phyloP scores from a whole-genome alignment of 306 rosid species.

The Fragaria iinumae region DNA sequence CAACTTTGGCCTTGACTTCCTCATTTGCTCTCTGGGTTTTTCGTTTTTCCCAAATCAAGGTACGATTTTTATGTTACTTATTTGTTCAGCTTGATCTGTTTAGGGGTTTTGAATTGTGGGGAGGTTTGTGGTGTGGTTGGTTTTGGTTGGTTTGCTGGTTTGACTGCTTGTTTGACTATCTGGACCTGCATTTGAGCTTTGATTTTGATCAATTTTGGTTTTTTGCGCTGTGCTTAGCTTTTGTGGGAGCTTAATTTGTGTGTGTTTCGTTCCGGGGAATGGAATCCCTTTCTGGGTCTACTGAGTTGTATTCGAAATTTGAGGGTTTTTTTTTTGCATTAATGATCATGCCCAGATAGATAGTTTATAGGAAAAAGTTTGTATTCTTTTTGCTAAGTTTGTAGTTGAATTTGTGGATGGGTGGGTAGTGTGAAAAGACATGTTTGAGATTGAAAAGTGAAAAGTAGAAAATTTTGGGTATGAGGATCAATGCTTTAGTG shows the following conservation, averaged over 20 bases:
- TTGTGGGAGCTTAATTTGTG: not conserved
- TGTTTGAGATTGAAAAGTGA: not conserved
- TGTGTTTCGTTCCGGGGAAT: not conserved
- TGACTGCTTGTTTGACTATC: slow-evolving; percentile 19
- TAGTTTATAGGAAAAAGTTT: not conserved
- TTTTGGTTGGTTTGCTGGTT: not conserved
- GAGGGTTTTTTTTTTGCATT: not conserved
- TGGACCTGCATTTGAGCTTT: slow-evolving; percentile 5
- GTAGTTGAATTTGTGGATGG: not conserved
- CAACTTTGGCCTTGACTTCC: slow-evolving; percentile 1
- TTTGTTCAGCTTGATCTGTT: slow-evolving; percentile 18
- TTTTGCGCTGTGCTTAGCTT: not conserved
- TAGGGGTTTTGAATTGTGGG: slow-evolving; percentile 22
- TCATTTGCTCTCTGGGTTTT: slow-evolving; percentile 5
- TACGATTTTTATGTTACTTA: slow-evolving; percentile 2
- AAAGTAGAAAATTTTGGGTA: not conserved
- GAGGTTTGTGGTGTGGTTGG: not conserved
- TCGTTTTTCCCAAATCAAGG: slow-evolving; percentile 16
- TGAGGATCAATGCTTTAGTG: slow-evolving; percentile 8
- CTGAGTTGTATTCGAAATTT: not conserved
- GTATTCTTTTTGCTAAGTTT: not conserved
- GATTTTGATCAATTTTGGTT: slow-evolving; percentile 2
- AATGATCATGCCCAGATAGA: not conserved
- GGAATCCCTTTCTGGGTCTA: not conserved
- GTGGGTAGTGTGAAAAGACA: not conserved